phyloP scores from a whole-genome alignment of 192 early-diverging fungal species.

The Linnemannia zychae region DNA sequence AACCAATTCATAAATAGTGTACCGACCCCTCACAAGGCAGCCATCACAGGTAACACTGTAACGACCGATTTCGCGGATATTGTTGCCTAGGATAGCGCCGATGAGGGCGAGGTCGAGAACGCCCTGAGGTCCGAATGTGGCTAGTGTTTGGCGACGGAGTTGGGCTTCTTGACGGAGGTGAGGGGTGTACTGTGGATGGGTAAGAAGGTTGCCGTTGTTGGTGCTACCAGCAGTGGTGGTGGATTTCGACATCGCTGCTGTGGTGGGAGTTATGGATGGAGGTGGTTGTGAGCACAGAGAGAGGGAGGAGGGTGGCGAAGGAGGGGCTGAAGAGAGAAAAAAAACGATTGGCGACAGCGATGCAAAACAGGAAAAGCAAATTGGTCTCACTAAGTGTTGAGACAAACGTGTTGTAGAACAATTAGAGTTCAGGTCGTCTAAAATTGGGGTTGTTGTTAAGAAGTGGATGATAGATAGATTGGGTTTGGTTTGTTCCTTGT shows the following conservation, averaged over 20 bases:
- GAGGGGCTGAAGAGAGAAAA: neutral
- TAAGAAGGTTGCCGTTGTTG: slow-evolving; percentile 14
- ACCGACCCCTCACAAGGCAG: slow-evolving; percentile 21
- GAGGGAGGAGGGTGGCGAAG: neutral
- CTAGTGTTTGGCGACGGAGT: slow-evolving; percentile 26
- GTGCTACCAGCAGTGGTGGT: neutral
- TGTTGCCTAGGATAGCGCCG: slow-evolving; percentile 50
- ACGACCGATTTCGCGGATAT: slow-evolving; percentile 50
- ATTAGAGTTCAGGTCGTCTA: slow-evolving; percentile 5
- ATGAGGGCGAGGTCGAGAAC: slow-evolving; percentile 41
- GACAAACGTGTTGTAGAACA: neutral
- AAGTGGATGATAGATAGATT: too few relatives aligned
- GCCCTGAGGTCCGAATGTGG: slow-evolving; percentile 42
- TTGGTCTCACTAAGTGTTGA: too few relatives aligned
- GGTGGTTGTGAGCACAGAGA: neutral
- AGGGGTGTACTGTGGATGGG: slow-evolving; percentile 6
- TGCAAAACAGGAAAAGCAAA: slow-evolving; percentile 1
- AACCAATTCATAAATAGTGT: slow-evolving; percentile 44
- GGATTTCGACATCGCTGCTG: neutral
- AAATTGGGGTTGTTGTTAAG: too few relatives aligned
- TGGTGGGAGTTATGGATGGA: neutral
- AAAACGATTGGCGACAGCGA: neutral
- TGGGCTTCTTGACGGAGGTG: slow-evolving; percentile 35
- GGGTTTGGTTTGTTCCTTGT: neutral
- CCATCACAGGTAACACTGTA: slow-evolving; percentile 51